Conservation (phyloP, 2,329 filamentous ascomycete species). For the Botrytis squamosa region DNA sequence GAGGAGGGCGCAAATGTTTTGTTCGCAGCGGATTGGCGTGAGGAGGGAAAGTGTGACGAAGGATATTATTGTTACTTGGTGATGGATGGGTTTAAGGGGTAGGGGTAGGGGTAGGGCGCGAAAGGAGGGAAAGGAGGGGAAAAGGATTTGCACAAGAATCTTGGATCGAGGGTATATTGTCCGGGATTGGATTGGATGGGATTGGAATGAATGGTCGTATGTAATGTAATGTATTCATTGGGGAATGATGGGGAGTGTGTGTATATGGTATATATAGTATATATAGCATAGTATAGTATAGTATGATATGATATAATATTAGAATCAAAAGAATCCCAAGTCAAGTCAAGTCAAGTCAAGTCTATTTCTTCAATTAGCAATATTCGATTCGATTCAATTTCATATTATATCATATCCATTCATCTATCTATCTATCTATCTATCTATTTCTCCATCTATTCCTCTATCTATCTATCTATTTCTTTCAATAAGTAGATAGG, state of each 20-base stretch:
- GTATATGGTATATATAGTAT: not conserved
- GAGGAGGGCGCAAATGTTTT: constrained; percentile 9
- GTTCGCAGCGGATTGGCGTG: not conserved
- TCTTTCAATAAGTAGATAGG: too few relatives aligned
- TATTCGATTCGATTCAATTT: too few relatives aligned
- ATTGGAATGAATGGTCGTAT: not conserved
- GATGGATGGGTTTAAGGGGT: not conserved
- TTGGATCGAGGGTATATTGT: not conserved
- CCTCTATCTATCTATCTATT: too few relatives aligned
- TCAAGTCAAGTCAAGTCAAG: too few relatives aligned
- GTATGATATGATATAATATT: not conserved
- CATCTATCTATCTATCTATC: too few relatives aligned
- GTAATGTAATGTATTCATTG: not conserved
- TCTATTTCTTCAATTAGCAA: too few relatives aligned
- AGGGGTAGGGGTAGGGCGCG: too few relatives aligned
- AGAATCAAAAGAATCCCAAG: not conserved
- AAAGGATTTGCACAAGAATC: not conserved
- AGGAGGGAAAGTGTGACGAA: not conserved
- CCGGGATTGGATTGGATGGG: not conserved
- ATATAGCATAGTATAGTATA: too few relatives aligned
- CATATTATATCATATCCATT: too few relatives aligned
- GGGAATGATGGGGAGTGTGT: not conserved
- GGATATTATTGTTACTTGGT: constrained; percentile 10
- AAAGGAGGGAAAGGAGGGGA: not conserved
- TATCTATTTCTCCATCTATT: too few relatives aligned